Base-by-base conservation (phyloP, 768 basidiomycete genomes). In the Flagelloscypha sp. region DNA sequence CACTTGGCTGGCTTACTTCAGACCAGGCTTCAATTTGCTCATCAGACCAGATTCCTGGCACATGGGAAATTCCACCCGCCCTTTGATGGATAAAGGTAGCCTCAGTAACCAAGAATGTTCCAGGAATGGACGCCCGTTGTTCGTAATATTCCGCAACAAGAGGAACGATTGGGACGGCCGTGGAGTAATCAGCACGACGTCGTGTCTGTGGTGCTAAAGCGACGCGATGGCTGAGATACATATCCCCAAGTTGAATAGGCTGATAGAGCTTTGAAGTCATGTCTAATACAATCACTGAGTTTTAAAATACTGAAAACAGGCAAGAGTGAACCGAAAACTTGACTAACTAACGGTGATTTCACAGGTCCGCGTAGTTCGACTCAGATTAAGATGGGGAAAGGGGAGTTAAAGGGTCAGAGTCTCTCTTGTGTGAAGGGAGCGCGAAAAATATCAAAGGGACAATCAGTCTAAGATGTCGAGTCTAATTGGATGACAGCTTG, bases 151-250 rank as follows among this genome's bases (percentile, higher is more conserved):
- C 51, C 12, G 40, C 41, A 8, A 45, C 48, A 13, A 59, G 42
- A 8, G 53, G 55, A 2, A 47, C 46, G 3, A 49, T 19, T 2
- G 54, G 65, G 3, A 65, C 60, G n/a, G n/a, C n/a, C n/a, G n/a
- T n/a, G n/a, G n/a, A n/a, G 36, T 65, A 48, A 15, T 38, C 27
- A 12, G 65, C 65, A 23, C 67, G 58, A 41, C 49, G 45, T 5
- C 75, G 65, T 0, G 75, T 79, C 15, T 72, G 42, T 3, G 77
- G 77, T 0, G 74, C 66, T 28, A 74, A 61, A 3, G 70, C 70
- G 24, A 76, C 55, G 2, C 76, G 63, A 50, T 79, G 75, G 34
- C 57, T 36, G 17, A 75, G 59, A 2, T 47, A 33, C 5, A 66
- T 27, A 1, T 46, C 37, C 25, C 75, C 75, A 16, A 76, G 55